phyloP scores from a whole-genome alignment of 2,329 filamentous ascomycete genomes.

The Pestalotiopsis sp. region DNA sequence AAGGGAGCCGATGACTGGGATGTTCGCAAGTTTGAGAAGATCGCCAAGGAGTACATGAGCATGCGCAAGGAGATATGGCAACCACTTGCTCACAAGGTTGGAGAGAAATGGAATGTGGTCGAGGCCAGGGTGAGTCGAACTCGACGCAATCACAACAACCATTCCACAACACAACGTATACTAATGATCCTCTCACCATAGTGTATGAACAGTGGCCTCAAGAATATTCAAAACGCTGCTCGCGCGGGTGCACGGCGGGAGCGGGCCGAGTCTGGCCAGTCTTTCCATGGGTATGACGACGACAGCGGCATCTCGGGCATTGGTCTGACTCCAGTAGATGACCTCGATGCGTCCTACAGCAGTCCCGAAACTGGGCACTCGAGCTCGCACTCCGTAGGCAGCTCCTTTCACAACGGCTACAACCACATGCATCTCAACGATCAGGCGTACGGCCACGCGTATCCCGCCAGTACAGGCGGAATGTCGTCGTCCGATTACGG shows the following conservation, averaged over 20 bases:
- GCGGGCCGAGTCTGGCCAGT: constrained; percentile 54
- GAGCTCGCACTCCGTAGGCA: constrained; percentile 44
- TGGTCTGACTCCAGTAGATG: constrained; percentile 61
- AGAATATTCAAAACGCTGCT: constrained; percentile 74
- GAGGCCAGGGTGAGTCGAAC: constrained; percentile 58
- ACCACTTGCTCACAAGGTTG: constrained; percentile 69
- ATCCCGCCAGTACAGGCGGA: constrained; percentile 29
- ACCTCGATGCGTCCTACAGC: constrained; percentile 60
- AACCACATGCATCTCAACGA: constrained; percentile 30
- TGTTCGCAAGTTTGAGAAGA: constrained; percentile 69
- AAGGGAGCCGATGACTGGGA: constrained; percentile 79
- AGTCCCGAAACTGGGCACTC: constrained; percentile 54
- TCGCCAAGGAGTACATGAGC: constrained; percentile 79
- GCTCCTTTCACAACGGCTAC: constrained; percentile 31
- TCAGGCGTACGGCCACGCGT: constrained; percentile 27
- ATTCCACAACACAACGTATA: background rate
- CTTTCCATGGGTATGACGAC: constrained; percentile 59
- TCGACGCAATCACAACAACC: background rate
- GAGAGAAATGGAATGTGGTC: constrained; percentile 81
- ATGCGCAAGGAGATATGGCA: constrained; percentile 83
- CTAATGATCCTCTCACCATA: constrained; percentile 35
- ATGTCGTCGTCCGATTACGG: constrained; percentile 47
- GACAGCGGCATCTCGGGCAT: constrained; percentile 72
- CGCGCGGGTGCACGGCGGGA: constrained; percentile 69
- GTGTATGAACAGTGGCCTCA: constrained; percentile 84